Conservation (phyloP, 164 flowering plant species). For the Umbilicus rupestris region DNA sequence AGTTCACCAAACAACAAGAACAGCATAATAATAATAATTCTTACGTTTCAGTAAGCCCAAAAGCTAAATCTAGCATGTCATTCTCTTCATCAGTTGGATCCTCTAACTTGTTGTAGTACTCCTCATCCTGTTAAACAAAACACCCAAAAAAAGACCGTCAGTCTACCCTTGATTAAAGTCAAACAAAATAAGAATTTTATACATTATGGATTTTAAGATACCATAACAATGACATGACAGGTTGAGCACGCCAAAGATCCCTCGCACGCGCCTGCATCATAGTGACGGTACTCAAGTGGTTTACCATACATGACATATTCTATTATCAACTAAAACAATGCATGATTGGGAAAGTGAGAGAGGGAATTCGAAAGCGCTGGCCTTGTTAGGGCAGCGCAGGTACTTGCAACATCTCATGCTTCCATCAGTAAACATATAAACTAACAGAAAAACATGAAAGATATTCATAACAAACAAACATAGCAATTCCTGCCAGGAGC, state of each 20-base stretch:
- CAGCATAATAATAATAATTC: constrained; percentile 10
- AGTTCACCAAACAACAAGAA: background rate
- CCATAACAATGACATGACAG: constrained; percentile 91
- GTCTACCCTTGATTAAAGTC: too few species aligned
- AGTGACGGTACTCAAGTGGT: constrained; percentile 5
- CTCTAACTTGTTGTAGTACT: constrained; percentile 65
- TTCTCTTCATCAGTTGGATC: constrained; percentile 92
- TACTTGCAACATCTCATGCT: too few species aligned
- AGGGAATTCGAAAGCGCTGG: too few species aligned
- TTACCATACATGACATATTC: too few species aligned
- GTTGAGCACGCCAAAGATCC: constrained; percentile 95
- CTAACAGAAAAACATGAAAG: too few species aligned
- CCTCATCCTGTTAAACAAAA: constrained; percentile 42
- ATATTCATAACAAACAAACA: too few species aligned
- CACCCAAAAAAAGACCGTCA: background rate
- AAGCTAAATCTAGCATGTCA: constrained; percentile 89
- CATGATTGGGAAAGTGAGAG: too few species aligned
- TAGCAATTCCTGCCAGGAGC: too few species aligned
- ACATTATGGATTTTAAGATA: constrained; percentile 22
- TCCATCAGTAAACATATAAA: too few species aligned
- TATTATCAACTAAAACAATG: too few species aligned
- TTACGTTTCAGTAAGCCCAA: constrained; percentile 74
- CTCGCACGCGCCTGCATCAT: constrained; percentile 82
- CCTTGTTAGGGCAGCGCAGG: too few species aligned
- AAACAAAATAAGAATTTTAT: too few species aligned